A percentile compares a stretch with the other conserved stretches of the same genome.
Conservation (phyloP, 2,329 filamentous ascomycete genomes). For the Stagonosporopsis rhizophila region DNA sequence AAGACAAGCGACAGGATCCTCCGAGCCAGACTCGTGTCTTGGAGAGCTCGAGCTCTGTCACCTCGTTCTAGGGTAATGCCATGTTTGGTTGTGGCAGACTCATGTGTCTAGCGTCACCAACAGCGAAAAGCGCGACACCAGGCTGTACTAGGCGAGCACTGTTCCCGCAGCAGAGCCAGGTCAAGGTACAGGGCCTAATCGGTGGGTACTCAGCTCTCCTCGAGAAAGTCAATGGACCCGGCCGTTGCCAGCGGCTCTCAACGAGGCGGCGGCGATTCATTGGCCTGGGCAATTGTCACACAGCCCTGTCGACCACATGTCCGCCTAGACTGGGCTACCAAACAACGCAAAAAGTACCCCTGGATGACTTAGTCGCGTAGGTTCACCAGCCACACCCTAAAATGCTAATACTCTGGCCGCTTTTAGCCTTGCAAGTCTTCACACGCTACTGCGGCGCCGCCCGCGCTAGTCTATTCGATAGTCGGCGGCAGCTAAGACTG, state of each 20-base stretch:
- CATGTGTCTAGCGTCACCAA: slow-evolving; percentile 18
- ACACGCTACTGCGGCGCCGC: slow-evolving; percentile 20
- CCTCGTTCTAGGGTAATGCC: slow-evolving; percentile 18
- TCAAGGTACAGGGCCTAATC: slow-evolving; percentile 7
- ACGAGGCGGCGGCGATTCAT: not conserved
- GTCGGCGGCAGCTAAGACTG: slow-evolving; percentile 9
- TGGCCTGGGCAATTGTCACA: not conserved
- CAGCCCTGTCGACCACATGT: slow-evolving; percentile 7
- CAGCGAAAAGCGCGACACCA: slow-evolving; percentile 13
- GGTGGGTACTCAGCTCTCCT: slow-evolving; percentile 14
- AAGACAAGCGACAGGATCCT: slow-evolving; percentile 13
- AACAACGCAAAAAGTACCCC: not conserved
- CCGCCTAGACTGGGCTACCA: slow-evolving; percentile 7
- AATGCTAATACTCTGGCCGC: slow-evolving; percentile 4
- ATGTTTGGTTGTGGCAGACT: slow-evolving; percentile 13
- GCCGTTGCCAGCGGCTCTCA: slow-evolving; percentile 6
- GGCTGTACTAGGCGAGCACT: slow-evolving; percentile 7
- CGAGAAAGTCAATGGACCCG: slow-evolving; percentile 1
- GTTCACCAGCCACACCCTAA: slow-evolving; percentile 16
- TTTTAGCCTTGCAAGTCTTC: slow-evolving; percentile 9
- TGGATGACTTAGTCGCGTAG: slow-evolving; percentile 9
- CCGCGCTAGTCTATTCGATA: slow-evolving; percentile 15
- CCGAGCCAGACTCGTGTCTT: slow-evolving; percentile 8
- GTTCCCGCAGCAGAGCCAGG: slow-evolving; percentile 2
- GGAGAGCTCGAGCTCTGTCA: slow-evolving; percentile 12